These are phyloP conservation scores for Lithospermum erythrorhizon DNA, from an alignment of 257 asterid genomes.

Conservation along the genomic window DNA sequence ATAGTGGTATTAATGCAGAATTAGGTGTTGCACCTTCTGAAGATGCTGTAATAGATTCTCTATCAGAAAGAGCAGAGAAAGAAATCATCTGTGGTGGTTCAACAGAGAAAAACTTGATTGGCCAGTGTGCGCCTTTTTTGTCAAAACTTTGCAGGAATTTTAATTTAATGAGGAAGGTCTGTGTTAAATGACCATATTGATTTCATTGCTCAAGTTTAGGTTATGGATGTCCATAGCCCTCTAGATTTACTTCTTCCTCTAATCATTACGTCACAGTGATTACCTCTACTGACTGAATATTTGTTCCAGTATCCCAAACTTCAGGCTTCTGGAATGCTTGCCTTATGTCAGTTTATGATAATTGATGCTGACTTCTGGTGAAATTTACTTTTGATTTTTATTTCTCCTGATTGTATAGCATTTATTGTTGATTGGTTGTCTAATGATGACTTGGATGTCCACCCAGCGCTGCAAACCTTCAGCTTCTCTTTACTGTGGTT, in stretches of 20 bases:
- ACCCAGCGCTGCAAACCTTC: conserved; percentile 79
- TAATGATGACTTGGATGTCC: conserved; percentile 12
- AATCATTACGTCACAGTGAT: not conserved
- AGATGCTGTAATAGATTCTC: conserved; percentile 76
- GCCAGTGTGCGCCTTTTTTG: conserved; percentile 60
- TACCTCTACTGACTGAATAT: conserved; percentile 16
- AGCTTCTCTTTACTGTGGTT: conserved; percentile 94
- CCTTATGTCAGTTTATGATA: conserved; percentile 83
- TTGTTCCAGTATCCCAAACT: conserved; percentile 63
- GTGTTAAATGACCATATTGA: conserved; percentile 9
- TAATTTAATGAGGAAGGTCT: conserved; percentile 85
- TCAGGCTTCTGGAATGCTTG: conserved; percentile 94
- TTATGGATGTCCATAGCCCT: not conserved
- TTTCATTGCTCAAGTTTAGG: not conserved
- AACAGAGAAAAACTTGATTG: conserved; percentile 64
- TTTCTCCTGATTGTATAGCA: conserved; percentile 1
- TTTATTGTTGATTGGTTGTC: conserved; percentile 3
- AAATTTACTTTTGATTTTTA: conserved; percentile 6
- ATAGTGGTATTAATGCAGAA: conserved; percentile 63
- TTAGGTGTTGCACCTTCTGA: conserved; percentile 89
- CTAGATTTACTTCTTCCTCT: not conserved
- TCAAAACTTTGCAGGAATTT: conserved; percentile 81
- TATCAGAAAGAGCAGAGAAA: conserved; percentile 78
- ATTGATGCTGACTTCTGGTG: conserved; percentile 91
- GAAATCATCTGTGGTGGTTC: conserved; percentile 68